A percentile compares a stretch with the other conserved stretches of the same genome.
Conservation (phyloP, 2,329 filamentous ascomycete genomes). For the Fusarium sp. region DNA sequence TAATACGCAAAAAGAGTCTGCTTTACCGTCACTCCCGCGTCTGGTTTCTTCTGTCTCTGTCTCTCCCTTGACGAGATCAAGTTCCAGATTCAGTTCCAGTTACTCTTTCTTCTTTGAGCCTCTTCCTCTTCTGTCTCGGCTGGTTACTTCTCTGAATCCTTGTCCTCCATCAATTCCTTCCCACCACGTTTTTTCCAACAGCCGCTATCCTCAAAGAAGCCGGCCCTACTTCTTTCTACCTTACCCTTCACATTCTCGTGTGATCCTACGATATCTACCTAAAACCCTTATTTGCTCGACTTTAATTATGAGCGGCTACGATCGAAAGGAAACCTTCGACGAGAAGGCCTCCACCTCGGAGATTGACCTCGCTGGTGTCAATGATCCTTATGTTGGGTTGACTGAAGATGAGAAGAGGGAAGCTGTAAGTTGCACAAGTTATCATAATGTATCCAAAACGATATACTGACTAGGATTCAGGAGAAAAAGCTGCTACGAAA, state of each 20-base stretch:
- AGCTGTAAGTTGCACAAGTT: conserved; percentile 61
- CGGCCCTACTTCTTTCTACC: conserved; percentile 8
- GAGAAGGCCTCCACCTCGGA: conserved; percentile 47
- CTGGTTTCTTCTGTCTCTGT: conserved; percentile 28
- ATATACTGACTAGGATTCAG: conserved; percentile 51
- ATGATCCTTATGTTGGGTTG: conserved; percentile 68
- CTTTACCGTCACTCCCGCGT: conserved; percentile 43
- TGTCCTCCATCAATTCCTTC: conserved; percentile 32
- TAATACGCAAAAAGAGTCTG: conserved; percentile 32
- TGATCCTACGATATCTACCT: conserved; percentile 5
- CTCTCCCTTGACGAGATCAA: conserved; percentile 35
- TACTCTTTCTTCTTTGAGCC: conserved; percentile 10
- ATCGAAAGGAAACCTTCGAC: conserved; percentile 46
- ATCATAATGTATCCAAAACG: neutral
- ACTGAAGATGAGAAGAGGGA: conserved; percentile 70
- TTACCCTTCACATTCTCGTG: conserved; percentile 13
- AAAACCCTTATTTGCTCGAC: neutral
- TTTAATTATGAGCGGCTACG: conserved; percentile 50
- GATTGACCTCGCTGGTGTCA: conserved; percentile 33
- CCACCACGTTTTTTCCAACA: conserved; percentile 37
- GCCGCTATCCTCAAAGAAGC: conserved; percentile 18
- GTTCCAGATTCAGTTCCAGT: neutral
- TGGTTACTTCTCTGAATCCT: conserved; percentile 32
- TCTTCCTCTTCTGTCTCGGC: conserved; percentile 30
- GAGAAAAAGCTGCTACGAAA: conserved; percentile 71